phyloP scores from a whole-genome alignment of 1,284 basidiomycete species.

The Pyrrhoderma noxium region DNA sequence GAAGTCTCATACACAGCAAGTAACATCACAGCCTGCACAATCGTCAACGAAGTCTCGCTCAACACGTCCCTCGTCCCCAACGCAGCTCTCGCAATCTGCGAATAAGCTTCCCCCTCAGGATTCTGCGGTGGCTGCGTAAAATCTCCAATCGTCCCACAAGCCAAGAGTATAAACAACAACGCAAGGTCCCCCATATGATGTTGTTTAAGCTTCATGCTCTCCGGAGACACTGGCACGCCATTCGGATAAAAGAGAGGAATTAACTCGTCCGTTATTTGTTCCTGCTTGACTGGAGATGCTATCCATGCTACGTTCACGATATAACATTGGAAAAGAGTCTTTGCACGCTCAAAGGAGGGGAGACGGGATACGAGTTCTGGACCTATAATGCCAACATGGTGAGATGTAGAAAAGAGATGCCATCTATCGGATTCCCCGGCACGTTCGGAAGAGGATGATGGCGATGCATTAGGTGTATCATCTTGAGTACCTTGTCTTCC shows the following conservation, averaged over 20 bases:
- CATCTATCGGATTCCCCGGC: conserved; percentile 4
- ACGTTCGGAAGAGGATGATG: conserved; percentile 9
- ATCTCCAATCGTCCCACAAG: conserved; percentile 18
- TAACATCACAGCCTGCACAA: conserved; percentile 17
- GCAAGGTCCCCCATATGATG: conserved; percentile 18
- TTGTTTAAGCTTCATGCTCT: neutral
- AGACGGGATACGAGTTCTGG: conserved; percentile 16
- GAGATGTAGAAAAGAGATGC: conserved; percentile 14
- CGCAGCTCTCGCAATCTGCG: conserved; percentile 17
- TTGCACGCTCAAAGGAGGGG: conserved; percentile 17
- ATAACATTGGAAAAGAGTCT: conserved; percentile 18
- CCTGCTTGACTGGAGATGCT: conserved; percentile 13
- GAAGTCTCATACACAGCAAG: conserved; percentile 11
- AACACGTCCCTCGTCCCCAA: conserved; percentile 16
- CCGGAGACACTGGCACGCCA: conserved; percentile 1
- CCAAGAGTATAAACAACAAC: conserved; percentile 18
- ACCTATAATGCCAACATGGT: conserved; percentile 1
- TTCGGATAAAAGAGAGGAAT: conserved; percentile 16
- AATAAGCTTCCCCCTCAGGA: conserved; percentile 11
- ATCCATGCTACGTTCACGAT: conserved; percentile 19
- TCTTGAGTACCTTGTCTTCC: neutral
- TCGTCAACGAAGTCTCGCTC: conserved; percentile 16
- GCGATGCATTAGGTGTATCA: conserved; percentile 4
- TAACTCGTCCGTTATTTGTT: conserved; percentile 17
- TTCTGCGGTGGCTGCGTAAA: conserved; percentile 17